A percentile compares a stretch with the other conserved stretches of the same genome.
Conservation (phyloP, 106 monocot genomes). For the Allium fistulosum region DNA sequence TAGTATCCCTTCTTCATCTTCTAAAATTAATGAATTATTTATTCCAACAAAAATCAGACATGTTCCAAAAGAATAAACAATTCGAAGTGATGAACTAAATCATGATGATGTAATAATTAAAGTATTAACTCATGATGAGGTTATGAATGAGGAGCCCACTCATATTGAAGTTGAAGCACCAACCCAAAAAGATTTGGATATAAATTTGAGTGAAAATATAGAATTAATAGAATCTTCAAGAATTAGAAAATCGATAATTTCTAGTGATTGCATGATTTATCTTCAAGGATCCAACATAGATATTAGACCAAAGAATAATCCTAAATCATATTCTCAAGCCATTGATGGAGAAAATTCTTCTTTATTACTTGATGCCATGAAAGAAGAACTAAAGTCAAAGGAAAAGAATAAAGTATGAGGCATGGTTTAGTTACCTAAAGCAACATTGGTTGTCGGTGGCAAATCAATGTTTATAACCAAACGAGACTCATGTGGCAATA, state of each 20-base stretch:
- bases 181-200: background rate
- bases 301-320: constrained; percentile 2
- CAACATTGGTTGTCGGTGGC: background rate
- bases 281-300: background rate
- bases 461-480: constrained; percentile 12
- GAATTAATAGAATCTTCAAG: background rate
- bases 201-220: background rate
- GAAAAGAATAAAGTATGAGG: constrained; percentile 6
- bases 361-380: constrained; percentile 10
- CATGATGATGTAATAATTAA: background rate
- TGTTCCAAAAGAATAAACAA: background rate
- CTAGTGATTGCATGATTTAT: constrained; percentile 3
- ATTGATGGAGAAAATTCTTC: background rate
- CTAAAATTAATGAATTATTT: background rate
- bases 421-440: constrained; percentile 6
- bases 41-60: background rate
- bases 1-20: background rate
- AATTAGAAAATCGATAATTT: background rate
- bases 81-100: background rate
- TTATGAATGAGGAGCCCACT: background rate
- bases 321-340: constrained; percentile 1
- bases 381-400: constrained; percentile 9
- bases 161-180: too few species aligned
- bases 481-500: constrained; percentile 5
- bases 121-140: background rate